phyloP scores from a whole-genome alignment of 768 basidiomycete genomes.

The Russula sp. region DNA sequence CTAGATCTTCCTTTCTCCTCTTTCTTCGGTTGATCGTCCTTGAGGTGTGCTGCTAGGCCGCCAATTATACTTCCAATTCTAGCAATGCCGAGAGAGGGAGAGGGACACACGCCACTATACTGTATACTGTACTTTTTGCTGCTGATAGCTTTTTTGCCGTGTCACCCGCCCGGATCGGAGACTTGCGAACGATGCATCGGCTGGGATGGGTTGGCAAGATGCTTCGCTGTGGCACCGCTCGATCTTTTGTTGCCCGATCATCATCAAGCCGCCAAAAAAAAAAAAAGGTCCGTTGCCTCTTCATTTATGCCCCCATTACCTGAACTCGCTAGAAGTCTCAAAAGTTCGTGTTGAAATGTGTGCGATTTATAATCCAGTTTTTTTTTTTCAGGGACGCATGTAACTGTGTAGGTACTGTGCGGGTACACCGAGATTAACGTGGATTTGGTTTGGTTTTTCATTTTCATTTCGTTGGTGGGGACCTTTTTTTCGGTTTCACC shows the following conservation, averaged over 20 bases:
- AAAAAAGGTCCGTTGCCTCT: background rate
- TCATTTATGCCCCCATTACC: background rate
- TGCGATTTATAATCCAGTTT: background rate
- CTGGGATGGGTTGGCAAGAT: background rate
- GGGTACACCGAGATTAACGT: background rate
- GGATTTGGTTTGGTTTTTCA: background rate
- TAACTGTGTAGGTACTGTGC: too few relatives aligned
- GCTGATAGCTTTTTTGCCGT: slow-evolving; percentile 7
- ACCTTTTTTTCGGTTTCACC: too few relatives aligned
- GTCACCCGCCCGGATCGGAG: slow-evolving; percentile 9
- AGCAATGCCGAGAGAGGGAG: background rate
- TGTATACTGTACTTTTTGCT: background rate
- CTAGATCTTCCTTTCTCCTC: background rate
- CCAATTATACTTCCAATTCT: background rate
- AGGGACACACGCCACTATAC: slow-evolving; percentile 1
- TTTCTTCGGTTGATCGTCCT: background rate
- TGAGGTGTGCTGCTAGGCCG: background rate
- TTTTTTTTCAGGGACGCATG: background rate
- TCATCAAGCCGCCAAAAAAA: background rate
- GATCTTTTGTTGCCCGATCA: background rate
- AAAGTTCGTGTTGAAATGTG: background rate
- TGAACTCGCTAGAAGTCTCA: too few relatives aligned
- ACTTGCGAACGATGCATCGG: slow-evolving; percentile 18
- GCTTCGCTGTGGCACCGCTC: background rate
- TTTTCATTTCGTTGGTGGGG: background rate